Base-by-base conservation (phyloP, 495 filamentous ascomycete species). In the Friedmanniomyces simplex region DNA sequence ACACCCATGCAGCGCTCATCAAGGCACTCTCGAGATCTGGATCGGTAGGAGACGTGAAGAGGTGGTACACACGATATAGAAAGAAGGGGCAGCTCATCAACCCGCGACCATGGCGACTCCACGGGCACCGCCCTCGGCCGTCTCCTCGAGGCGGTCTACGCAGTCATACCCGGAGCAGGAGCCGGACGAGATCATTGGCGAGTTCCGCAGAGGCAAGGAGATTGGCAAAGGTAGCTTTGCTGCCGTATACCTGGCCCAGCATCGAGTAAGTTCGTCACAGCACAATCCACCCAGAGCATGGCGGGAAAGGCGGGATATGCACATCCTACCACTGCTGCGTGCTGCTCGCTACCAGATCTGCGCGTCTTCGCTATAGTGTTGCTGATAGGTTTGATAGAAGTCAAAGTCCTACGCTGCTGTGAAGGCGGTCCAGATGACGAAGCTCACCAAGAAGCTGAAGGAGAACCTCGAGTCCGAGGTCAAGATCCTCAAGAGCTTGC, bases 191-290 rank as follows among this genome's bases (percentile, higher is more conserved):
- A 71, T 80, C 43, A 81, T 95, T 66, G 90, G 89, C 43, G 77
- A 78, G 56, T 96, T 91, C 67, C 78, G 77, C 58, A 79, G 89
- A 64, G 77, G 87, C 59, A 82, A 86, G 53, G 85, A 95, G 73
- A 95, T 96, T 64, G 91, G 91, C 51, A 88, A 88, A 74, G 91
- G 91, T 39, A 96, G 91, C 79, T 96, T 96, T 76, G 91, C 91
- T 57, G 89, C 87, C 54, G 91, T 96, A 60, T 96, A 89, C 69
- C 81, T 84, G 69, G 91, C 87, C 63, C 81, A 82, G 42, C 88
- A 93, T 68, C 84, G 83, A 71, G 90, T 94, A 74, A 74, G 86
- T 79, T 62, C 46, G 4, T 21, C 46, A 5, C 5, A 25, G 11
- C 46, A 5, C 25, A 49, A 3, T 4, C 46, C 7, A 26, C 49